phyloP scores from a whole-genome alignment of 176 grass and related monocot genomes.

The Stipa capillata region DNA sequence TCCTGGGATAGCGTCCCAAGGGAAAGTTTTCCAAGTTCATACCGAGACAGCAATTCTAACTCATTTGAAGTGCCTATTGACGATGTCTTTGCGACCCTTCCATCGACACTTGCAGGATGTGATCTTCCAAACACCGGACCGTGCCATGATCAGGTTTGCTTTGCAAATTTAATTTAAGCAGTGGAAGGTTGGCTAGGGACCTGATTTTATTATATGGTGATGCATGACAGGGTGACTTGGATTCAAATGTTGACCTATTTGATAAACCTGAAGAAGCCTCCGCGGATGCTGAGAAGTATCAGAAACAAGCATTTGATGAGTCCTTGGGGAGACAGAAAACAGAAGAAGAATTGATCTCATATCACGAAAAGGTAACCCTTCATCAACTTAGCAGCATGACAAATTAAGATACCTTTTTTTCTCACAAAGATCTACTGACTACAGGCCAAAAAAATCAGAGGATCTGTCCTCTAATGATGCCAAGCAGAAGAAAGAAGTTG shows the following conservation, averaged over 20 bases:
- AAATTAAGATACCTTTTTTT: not conserved
- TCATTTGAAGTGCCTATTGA: slow-evolving; percentile 18
- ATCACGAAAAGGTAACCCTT: slow-evolving; percentile 14
- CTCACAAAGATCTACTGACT: slow-evolving; percentile 8
- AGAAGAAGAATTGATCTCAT: slow-evolving; percentile 25
- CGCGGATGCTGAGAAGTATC: too few relatives aligned
- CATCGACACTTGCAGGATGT: not conserved
- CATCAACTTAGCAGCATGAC: slow-evolving; percentile 6
- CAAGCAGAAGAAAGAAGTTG: slow-evolving; percentile 28
- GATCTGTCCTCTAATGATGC: slow-evolving; percentile 17
- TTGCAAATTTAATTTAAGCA: not conserved
- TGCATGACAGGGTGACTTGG: slow-evolving; percentile 31
- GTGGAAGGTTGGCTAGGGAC: not conserved
- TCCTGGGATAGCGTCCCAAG: slow-evolving; percentile 22
- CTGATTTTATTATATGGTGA: slow-evolving; percentile 1
- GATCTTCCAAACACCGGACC: slow-evolving; percentile 9
- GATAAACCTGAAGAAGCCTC: too few relatives aligned
- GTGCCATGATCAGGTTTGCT: slow-evolving; percentile 26
- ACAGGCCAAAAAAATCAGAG: slow-evolving; percentile 36
- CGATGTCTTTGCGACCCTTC: slow-evolving; percentile 3
- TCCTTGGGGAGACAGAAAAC: slow-evolving; percentile 29
- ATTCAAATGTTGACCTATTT: too few relatives aligned
- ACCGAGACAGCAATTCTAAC: slow-evolving; percentile 15
- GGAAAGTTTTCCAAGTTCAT: slow-evolving; percentile 18
- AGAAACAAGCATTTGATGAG: slow-evolving; percentile 30